Percentiles rank a stretch among this genome's conserved stretches.
phyloP scores from a whole-genome alignment of 2,329 filamentous ascomycete genomes.

The Aspergillus caelatus region DNA sequence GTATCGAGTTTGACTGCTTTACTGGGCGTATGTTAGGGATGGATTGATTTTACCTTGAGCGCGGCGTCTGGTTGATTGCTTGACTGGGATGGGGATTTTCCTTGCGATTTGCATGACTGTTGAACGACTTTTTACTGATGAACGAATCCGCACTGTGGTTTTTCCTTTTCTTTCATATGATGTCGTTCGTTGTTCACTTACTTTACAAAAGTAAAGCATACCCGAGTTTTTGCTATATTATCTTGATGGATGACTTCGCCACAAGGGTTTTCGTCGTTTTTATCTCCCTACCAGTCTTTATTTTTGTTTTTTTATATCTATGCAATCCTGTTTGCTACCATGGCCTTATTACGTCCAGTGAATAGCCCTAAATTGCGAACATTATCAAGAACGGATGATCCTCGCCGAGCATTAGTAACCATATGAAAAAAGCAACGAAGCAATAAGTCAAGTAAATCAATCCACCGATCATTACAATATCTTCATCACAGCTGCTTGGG shows the following conservation, averaged over 20 bases:
- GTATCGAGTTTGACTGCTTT: conserved; percentile 10
- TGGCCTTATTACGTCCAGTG: not conserved
- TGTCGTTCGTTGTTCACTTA: not conserved
- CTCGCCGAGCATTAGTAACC: not conserved
- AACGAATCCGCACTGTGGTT: not conserved
- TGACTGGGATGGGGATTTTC: not conserved
- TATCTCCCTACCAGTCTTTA: not conserved
- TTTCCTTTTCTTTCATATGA: not conserved
- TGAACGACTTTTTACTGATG: not conserved
- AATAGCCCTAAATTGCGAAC: not conserved
- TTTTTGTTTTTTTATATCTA: not conserved
- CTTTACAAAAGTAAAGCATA: conserved; percentile 3
- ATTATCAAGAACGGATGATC: not conserved
- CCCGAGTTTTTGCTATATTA: not conserved
- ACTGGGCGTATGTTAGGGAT: conserved; percentile 10
- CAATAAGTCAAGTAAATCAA: not conserved
- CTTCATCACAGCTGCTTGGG: not conserved
- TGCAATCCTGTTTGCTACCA: not conserved
- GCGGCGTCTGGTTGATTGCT: conserved; percentile 13
- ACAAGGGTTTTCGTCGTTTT: not conserved
- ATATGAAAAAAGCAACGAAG: not conserved
- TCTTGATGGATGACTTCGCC: not conserved
- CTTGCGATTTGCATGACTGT: conserved; percentile 4
- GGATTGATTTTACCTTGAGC: conserved; percentile 10
- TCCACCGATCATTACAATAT: not conserved